These are phyloP conservation scores for Wallacemonas rigidus DNA, from an alignment of 208 protist species.

Conservation along the genomic window DNA sequence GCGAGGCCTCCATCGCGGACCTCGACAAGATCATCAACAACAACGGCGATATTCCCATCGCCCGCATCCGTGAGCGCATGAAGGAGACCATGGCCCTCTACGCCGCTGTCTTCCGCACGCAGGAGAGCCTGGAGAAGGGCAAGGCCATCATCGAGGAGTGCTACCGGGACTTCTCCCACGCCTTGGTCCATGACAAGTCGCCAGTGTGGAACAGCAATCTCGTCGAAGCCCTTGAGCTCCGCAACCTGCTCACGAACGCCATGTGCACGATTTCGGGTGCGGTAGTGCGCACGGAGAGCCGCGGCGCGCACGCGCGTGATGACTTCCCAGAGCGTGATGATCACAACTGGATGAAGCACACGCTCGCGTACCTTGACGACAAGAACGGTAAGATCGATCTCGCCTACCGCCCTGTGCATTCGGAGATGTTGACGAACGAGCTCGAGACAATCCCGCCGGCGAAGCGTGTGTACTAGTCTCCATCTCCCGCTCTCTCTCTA, in stretches of 20 bases:
- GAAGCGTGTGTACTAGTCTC: constrained; percentile 91
- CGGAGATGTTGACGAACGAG: constrained; percentile 92
- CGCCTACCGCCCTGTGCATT: constrained; percentile 94
- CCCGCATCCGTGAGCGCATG: constrained; percentile 96
- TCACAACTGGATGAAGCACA: constrained; percentile 99
- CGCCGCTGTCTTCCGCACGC: constrained; percentile 96
- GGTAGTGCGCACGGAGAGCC: constrained; percentile 95
- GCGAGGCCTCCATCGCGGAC: constrained; percentile 94
- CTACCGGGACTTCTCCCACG: constrained; percentile 93
- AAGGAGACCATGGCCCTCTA: constrained; percentile 98
- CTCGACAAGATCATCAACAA: constrained; percentile 96
- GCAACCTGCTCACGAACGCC: constrained; percentile 97
- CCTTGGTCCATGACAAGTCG: constrained; percentile 94
- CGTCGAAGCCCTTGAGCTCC: constrained; percentile 98
- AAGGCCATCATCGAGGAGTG: constrained; percentile 92
- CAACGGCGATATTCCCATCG: constrained; percentile 91
- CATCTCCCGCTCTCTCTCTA: constrained; percentile 9
- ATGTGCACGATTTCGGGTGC: constrained; percentile 94
- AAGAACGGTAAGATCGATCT: constrained; percentile 90
- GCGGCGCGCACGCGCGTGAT: constrained; percentile 98
- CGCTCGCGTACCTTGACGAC: constrained; percentile 95
- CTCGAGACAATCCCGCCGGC: constrained; percentile 82
- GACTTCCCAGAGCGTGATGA: constrained; percentile 97
- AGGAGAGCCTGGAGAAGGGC: constrained; percentile 93
- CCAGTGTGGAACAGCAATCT: constrained; percentile 98